phyloP scores from a whole-genome alignment of 2,329 filamentous ascomycete species.

The Diplocarpon mali region DNA sequence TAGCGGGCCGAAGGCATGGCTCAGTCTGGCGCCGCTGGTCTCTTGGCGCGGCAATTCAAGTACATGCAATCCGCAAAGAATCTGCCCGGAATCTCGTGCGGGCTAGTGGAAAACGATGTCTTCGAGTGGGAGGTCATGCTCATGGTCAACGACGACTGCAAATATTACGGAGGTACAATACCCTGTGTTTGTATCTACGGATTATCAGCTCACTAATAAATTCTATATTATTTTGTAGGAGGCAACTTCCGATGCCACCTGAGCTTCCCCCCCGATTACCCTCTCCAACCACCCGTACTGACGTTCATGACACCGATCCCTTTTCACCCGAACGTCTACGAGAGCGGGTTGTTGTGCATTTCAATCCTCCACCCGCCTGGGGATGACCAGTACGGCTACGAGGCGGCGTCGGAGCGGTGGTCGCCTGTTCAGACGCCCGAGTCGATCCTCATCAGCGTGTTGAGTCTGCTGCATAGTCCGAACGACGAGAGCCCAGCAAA shows the following conservation, averaged over 20 bases:
- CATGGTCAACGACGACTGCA: constrained; percentile 81
- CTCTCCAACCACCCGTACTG: constrained; percentile 77
- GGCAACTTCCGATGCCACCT: constrained; percentile 85
- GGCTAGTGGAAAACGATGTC: constrained; percentile 76
- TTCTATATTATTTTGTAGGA: constrained; percentile 39
- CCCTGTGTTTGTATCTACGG: constrained; percentile 42
- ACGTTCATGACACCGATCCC: constrained; percentile 73
- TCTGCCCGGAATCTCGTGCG: constrained; percentile 88
- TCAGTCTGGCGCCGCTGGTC: constrained; percentile 43
- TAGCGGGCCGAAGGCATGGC: constrained; percentile 1
- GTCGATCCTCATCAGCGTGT: constrained; percentile 84
- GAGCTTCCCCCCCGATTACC: constrained; percentile 75
- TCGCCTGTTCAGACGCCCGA: constrained; percentile 89
- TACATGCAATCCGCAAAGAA: constrained; percentile 88
- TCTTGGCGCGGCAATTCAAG: constrained; percentile 80
- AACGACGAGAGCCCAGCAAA: constrained; percentile 96
- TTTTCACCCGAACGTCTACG: constrained; percentile 94
- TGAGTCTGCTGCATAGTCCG: constrained; percentile 82
- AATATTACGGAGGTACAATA: constrained; percentile 67
- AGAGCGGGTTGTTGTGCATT: constrained; percentile 82
- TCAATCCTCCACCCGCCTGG: constrained; percentile 92
- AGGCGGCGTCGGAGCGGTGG: constrained; percentile 84
- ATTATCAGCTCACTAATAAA: constrained; percentile 32
- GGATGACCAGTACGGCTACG: constrained; percentile 91
- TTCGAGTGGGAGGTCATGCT: constrained; percentile 99